phyloP scores from a whole-genome alignment of 352 stramenopile genomes.

The Phytopythium boreale region DNA sequence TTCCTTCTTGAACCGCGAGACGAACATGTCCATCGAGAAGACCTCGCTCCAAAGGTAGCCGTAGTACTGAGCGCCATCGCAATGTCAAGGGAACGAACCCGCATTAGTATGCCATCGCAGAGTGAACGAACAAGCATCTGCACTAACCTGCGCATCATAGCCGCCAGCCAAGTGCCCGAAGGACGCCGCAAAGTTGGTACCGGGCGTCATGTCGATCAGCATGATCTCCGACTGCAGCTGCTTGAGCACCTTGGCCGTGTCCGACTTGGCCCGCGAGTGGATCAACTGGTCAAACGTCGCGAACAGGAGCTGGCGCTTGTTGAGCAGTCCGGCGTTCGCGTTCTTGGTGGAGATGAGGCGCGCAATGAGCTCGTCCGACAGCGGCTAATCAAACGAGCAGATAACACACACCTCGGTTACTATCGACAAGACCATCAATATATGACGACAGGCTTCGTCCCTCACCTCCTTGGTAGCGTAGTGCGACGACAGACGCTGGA shows the following conservation, averaged over 20 bases:
- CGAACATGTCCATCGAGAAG: slow-evolving; percentile 90
- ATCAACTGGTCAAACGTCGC: slow-evolving; percentile 86
- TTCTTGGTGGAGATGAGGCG: slow-evolving; percentile 87
- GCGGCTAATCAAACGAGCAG: slow-evolving; percentile 34
- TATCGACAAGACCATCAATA: too few relatives aligned
- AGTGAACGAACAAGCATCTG: background rate
- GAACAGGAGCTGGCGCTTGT: slow-evolving; percentile 82
- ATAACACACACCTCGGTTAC: slow-evolving; percentile 7
- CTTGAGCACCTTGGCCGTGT: slow-evolving; percentile 77
- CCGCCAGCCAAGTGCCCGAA: slow-evolving; percentile 82
- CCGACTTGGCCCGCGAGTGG: slow-evolving; percentile 77
- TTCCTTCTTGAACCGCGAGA: slow-evolving; percentile 83
- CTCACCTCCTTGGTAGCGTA: slow-evolving; percentile 65
- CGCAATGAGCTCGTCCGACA: slow-evolving; percentile 79
- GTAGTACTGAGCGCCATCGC: slow-evolving; percentile 56
- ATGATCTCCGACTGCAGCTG: slow-evolving; percentile 85
- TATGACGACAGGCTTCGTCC: background rate
- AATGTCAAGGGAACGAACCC: background rate
- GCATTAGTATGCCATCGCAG: background rate
- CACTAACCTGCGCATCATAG: slow-evolving; percentile 43
- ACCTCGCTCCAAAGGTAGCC: slow-evolving; percentile 92
- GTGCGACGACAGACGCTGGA: slow-evolving; percentile 86
- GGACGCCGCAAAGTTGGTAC: slow-evolving; percentile 80
- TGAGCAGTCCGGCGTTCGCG: slow-evolving; percentile 73
- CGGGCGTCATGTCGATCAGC: slow-evolving; percentile 84